Evolutionary conservation across 768 basidiomycete species (phyloP), one percentile per base, ranked within the genome.

Genomic region (Pleurotus pulmonarius): DNA sequence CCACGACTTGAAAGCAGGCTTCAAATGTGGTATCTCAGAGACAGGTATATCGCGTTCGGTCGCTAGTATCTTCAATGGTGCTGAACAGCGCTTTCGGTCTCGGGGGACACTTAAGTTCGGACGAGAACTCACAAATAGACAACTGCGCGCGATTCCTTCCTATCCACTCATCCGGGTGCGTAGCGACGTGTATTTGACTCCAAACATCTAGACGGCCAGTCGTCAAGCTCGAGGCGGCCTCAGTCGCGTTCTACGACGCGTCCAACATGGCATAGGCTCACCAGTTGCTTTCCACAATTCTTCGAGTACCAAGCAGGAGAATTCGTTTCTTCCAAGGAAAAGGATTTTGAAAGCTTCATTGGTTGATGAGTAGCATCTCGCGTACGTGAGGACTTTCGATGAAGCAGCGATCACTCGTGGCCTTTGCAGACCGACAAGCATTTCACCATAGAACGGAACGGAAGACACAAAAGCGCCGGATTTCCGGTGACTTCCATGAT

Each of bases 251-350:
- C 55, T 56, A 46, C 52, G 59, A 62, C 18, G 43, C 43, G 59
- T 49, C 41, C 54, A 49, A 5, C 12, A 24, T 4, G 15, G 39
- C 13, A 55, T 22, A 16, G 11, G 64, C 62, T 38, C 26, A 89
- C 93, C 92, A 70, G 67, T 67, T 4, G 88, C 87, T 13, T 70
- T 64, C 56, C 88, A 72, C 1, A 96, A 69, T 55, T 86, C 76
- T 51, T 80, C 70, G 48, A 97, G 78, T 2, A 92, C 84, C 5
- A 73, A 70, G 64, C 88, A 88, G 1, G 94, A 96, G 69, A 96
- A 96, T 63, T 86, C 82, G 67, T 95, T 94, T 15, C 92, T 88
- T 49, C 94, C 94, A 66, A 92, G 82, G 69, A 92, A 96, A 5
- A 97, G 77, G 41, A 97, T 81, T n/a, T 84, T 80, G 66, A 92